These are phyloP conservation scores for Mycena rebaudengoi DNA, from an alignment of 768 basidiomycete genomes.

Conservation along the genomic window DNA sequence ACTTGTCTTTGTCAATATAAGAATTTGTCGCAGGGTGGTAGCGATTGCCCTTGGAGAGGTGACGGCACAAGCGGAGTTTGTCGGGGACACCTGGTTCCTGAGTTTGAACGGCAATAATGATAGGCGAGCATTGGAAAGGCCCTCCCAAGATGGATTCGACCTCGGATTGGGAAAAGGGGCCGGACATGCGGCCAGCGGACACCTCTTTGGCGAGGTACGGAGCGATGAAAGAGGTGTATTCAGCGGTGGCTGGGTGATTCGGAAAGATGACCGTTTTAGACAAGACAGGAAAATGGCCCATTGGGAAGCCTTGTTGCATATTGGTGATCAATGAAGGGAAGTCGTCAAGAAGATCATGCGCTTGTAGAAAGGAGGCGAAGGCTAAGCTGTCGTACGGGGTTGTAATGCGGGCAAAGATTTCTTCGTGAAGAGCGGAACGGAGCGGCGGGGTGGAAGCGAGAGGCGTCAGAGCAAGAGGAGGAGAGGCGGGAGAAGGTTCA, in stretches of 20 bases:
- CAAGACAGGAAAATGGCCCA: constrained; percentile 7
- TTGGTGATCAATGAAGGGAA: constrained; percentile 31
- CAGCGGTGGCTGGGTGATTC: constrained; percentile 25
- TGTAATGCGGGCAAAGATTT: constrained; percentile 14
- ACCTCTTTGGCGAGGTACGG: constrained; percentile 32
- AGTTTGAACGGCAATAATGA: constrained; percentile 23
- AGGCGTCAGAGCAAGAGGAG: neutral
- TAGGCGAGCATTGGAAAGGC: constrained; percentile 3
- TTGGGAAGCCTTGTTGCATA: constrained; percentile 4
- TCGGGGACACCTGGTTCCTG: constrained; percentile 32
- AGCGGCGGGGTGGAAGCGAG: neutral
- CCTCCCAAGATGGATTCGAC: constrained; percentile 33
- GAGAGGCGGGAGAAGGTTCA: neutral
- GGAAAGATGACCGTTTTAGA: constrained; percentile 25
- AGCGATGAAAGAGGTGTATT: constrained; percentile 22
- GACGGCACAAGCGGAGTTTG: constrained; percentile 21
- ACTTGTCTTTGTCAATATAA: constrained; percentile 23
- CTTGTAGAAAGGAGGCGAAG: constrained; percentile 16
- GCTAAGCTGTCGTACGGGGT: constrained; percentile 28
- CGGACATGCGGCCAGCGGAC: constrained; percentile 31
- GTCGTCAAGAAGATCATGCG: neutral
- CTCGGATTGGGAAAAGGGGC: constrained; percentile 29
- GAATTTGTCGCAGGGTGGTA: constrained; percentile 16
- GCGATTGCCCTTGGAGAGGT: constrained; percentile 25
- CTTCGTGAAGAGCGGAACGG: neutral